These are phyloP conservation scores for Agrocybe praecox DNA, from an alignment of 768 basidiomycete genomes.

Conservation along the genomic window DNA sequence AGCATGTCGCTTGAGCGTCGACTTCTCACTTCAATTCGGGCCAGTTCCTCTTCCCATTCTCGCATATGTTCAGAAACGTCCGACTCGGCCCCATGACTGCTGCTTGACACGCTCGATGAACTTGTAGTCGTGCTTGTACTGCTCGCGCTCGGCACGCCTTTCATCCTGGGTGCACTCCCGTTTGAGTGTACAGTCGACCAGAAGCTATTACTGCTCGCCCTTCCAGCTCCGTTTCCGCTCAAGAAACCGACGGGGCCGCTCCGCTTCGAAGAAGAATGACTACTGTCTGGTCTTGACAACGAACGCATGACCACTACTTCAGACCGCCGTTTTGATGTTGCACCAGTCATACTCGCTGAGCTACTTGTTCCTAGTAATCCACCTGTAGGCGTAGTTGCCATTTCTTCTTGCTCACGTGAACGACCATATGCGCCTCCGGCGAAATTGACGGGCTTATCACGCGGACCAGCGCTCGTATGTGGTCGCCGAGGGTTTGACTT, in stretches of 20 bases:
- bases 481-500: conserved; percentile 50
- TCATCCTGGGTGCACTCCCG: conserved; percentile 10
- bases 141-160: conserved; percentile 30
- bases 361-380: not conserved
- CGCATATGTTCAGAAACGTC: conserved; percentile 41
- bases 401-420: conserved; percentile 14
- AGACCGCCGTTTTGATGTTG: conserved; percentile 19
- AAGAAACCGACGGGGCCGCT: conserved; percentile 4
- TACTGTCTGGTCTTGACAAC: conserved; percentile 12
- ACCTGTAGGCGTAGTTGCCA: conserved; percentile 1
- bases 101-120: conserved; percentile 16
- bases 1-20: conserved; percentile 50
- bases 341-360: not conserved
- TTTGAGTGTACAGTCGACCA: conserved; percentile 26
- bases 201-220: conserved; percentile 17
- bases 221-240: conserved; percentile 10
- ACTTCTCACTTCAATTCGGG: conserved; percentile 66
- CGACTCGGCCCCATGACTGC: conserved; percentile 16
- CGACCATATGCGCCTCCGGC: conserved; percentile 24
- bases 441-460: conserved; percentile 50
- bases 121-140: conserved; percentile 23
- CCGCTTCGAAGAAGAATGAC: conserved; percentile 6
- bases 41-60: conserved; percentile 83
- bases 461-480: conserved; percentile 75
- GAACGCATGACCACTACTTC: conserved; percentile 17